A percentile compares a stretch with the other conserved stretches of the same genome.
Evolutionary conservation across 164 flowering plant genomes (phyloP).

Genomic region (Tetracentron sinense): DNA sequence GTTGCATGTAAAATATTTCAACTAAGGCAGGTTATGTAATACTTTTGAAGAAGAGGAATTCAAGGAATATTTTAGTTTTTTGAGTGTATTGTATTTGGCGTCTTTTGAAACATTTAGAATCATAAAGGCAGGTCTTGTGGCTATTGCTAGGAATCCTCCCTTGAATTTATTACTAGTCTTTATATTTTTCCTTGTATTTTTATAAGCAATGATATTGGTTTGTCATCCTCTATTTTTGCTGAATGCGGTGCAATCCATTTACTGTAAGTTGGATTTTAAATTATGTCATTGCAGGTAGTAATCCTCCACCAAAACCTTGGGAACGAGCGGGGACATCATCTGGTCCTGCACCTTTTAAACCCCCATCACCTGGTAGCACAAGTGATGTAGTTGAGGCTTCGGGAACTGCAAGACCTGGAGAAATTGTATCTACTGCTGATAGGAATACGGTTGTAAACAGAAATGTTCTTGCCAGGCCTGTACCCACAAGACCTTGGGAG

Average conservation of each 20-base stretch:
- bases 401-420: constrained; percentile 94
- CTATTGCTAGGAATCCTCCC: too few relatives aligned
- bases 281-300: constrained; percentile 18
- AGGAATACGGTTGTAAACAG: constrained; percentile 37
- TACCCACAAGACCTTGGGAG: constrained; percentile 96
- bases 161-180: too few relatives aligned
- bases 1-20: too few relatives aligned
- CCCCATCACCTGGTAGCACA: constrained; percentile 44
- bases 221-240: too few relatives aligned
- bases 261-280: neutral
- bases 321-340: constrained; percentile 36
- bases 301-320: constrained; percentile 35
- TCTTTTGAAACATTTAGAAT: too few relatives aligned
- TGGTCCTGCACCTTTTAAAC: constrained; percentile 46
- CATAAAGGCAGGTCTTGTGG: too few relatives aligned
- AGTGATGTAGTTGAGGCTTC: constrained; percentile 80
- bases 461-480: constrained; percentile 61
- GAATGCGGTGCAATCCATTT: neutral
- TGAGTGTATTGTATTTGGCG: too few relatives aligned
- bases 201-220: neutral
- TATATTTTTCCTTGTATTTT: too few relatives aligned
- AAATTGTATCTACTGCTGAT: constrained; percentile 51
- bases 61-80: too few relatives aligned
- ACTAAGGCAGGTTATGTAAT: too few relatives aligned
- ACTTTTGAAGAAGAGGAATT: too few relatives aligned